Percentiles rank a stretch among this genome's conserved stretches.
phyloP scores from a whole-genome alignment of 2,329 filamentous ascomycete genomes.

The Penicillium occitanis region DNA sequence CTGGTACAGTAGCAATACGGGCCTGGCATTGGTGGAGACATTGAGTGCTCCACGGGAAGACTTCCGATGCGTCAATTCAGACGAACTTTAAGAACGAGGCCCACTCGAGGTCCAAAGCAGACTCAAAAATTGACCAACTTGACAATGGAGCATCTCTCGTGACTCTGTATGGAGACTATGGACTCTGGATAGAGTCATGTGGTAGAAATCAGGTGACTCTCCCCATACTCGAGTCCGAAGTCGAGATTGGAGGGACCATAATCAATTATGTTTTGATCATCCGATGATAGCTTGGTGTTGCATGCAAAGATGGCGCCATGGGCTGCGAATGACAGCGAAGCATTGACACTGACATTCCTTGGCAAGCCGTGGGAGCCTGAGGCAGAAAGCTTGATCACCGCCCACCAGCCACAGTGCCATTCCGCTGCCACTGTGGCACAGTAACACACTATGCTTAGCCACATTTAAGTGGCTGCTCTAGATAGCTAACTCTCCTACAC shows the following conservation, averaged over 20 bases:
- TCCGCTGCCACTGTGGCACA: not conserved
- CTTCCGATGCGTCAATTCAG: constrained; percentile 1
- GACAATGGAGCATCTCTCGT: not conserved
- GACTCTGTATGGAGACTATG: not conserved
- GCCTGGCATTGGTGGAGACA: constrained; percentile 1
- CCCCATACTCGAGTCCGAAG: not conserved
- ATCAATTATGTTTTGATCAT: not conserved
- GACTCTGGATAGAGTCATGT: not conserved
- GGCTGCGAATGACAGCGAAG: not conserved
- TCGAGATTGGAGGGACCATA: not conserved
- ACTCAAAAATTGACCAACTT: not conserved
- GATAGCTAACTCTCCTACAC: not conserved
- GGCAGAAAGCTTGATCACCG: not conserved
- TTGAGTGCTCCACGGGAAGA: not conserved
- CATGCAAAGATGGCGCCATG: not conserved
- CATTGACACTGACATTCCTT: not conserved
- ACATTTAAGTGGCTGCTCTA: not conserved
- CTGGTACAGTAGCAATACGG: not conserved
- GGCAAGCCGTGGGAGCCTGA: not conserved
- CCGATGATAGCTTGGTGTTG: not conserved
- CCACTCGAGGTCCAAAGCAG: not conserved
- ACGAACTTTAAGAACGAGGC: not conserved
- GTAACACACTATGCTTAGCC: not conserved
- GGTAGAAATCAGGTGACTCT: not conserved
- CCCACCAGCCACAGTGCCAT: not conserved